Base-by-base conservation (phyloP, 2,329 filamentous ascomycete species). In the Paraphoma sp. region DNA sequence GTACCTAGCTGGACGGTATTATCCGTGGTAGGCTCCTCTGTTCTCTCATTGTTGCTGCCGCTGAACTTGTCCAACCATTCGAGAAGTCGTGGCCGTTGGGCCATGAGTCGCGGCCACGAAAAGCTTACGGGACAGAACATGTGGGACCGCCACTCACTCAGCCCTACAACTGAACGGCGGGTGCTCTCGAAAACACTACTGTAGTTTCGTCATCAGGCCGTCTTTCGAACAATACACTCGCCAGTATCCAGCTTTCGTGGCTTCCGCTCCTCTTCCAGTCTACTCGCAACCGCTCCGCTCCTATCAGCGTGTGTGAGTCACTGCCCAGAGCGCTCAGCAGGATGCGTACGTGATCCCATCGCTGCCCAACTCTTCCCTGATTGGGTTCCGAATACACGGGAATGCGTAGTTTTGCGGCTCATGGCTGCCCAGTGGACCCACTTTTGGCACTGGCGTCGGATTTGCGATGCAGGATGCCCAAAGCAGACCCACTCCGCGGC, bases 401-500 rank as follows among this genome's bases (percentile, higher is more conserved):
- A 55, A 51, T 42, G 6, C 50, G 45, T 46, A 50, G 47, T 48
- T 52, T 57, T 60, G 62, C 57, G 63, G 64, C 64, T 67, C 65
- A 65, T 64, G 51, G 62, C 64, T 68, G 67, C 67, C 67, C 60
- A 68, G 67, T 58, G 56, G 65, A 51, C 62, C 67, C 67, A 69
- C 67, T 48, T 65, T 43, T 59, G 54, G 63, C 61, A 51, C 54
- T 60, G 59, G 56, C 48, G 57, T 61, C 47, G 53, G 48, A 58
- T 58, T 56, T 54, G 45, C 56, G 47, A 53, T 56, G 57, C 61
- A 60, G 47, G 45, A 63, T 64, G 59, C 61, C 66, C 64, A 66
- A 67, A 38, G 40, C 28, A 30, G 63, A 58, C 63, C 64, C 64
- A 66, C 63, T 55, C 54, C 52, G 66, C 66, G 64, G 63, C 63